Evolutionary conservation across 805 yeast species (phyloP).

Genomic region (Lipomyces yamadae): DNA sequence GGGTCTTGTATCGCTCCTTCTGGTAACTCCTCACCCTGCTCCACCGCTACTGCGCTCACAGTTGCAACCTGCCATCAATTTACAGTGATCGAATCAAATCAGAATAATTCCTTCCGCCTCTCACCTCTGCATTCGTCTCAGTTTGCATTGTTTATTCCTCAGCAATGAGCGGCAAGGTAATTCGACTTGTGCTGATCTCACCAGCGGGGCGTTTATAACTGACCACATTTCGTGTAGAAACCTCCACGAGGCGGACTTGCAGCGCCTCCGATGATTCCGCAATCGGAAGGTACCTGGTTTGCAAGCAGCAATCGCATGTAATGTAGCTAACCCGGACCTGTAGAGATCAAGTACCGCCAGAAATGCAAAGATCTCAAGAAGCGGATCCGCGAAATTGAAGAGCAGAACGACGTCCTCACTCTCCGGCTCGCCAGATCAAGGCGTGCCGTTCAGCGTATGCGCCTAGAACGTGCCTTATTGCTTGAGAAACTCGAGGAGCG

Average conservation of each 20-base stretch:
- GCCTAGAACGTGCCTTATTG: slow-evolving; percentile 80
- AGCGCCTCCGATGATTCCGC: slow-evolving; percentile 32
- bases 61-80: neutral
- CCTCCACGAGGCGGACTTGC: slow-evolving; percentile 7
- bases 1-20: no score
- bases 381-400: slow-evolving; percentile 38
- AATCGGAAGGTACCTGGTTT: slow-evolving; percentile 27
- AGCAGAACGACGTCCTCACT: slow-evolving; percentile 59
- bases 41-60: no score
- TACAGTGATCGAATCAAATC: no score
- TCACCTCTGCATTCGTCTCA: neutral
- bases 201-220: neutral
- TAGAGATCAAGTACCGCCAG: slow-evolving; percentile 55
- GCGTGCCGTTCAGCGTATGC: slow-evolving; percentile 71
- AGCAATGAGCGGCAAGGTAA: neutral
- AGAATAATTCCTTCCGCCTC: neutral
- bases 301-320: neutral
- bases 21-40: no score
- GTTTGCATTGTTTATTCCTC: neutral
- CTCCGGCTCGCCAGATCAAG: slow-evolving; percentile 79
- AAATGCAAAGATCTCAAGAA: slow-evolving; percentile 74
- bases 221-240: neutral
- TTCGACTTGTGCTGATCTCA: neutral
- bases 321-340: neutral
- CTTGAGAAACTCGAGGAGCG: slow-evolving; percentile 74